A percentile compares a stretch with the other conserved stretches of the same genome.
These are phyloP conservation scores for Agrocybe pediades DNA, from an alignment of 768 basidiomycete species.

Conservation along the genomic window DNA sequence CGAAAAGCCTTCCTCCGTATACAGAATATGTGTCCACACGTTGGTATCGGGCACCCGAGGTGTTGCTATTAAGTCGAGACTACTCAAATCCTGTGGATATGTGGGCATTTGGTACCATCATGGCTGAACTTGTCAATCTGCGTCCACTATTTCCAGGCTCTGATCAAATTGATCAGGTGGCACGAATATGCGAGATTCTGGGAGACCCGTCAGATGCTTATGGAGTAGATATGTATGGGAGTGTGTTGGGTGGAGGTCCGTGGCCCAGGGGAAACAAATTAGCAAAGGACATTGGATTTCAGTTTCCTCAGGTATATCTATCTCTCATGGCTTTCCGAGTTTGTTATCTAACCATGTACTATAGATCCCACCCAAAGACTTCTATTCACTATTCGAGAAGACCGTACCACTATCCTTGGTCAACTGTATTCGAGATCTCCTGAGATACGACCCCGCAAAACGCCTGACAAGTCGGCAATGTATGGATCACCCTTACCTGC, in stretches of 20 bases:
- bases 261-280: slow-evolving; percentile 88
- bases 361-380: slow-evolving; percentile 66
- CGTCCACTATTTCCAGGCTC: slow-evolving; percentile 94
- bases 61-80: slow-evolving; percentile 86
- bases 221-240: slow-evolving; percentile 70
- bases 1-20: slow-evolving; percentile 85
- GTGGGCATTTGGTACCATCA: slow-evolving; percentile 99
- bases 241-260: slow-evolving; percentile 78
- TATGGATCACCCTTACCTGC: slow-evolving; percentile 86
- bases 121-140: slow-evolving; percentile 95
- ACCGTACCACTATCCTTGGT: slow-evolving; percentile 79
- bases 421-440: slow-evolving; percentile 88
- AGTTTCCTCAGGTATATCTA: slow-evolving; percentile 80
- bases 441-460: slow-evolving; percentile 88
- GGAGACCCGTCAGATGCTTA: slow-evolving; percentile 90
- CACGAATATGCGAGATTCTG: slow-evolving; percentile 86
- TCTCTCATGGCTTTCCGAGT: slow-evolving; percentile 1
- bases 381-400: slow-evolving; percentile 76
- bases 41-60: slow-evolving; percentile 99
- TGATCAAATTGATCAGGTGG: slow-evolving; percentile 91
- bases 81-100: slow-evolving; percentile 98
- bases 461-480: slow-evolving; percentile 88
- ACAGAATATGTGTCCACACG: slow-evolving; percentile 99
- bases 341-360: slow-evolving; percentile 7
- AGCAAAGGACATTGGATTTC: slow-evolving; percentile 83